Evolutionary conservation across 805 yeast genomes (phyloP), one percentile per base, ranked within the genome.

Genomic region (Wickerhamiella lipophila): DNA sequence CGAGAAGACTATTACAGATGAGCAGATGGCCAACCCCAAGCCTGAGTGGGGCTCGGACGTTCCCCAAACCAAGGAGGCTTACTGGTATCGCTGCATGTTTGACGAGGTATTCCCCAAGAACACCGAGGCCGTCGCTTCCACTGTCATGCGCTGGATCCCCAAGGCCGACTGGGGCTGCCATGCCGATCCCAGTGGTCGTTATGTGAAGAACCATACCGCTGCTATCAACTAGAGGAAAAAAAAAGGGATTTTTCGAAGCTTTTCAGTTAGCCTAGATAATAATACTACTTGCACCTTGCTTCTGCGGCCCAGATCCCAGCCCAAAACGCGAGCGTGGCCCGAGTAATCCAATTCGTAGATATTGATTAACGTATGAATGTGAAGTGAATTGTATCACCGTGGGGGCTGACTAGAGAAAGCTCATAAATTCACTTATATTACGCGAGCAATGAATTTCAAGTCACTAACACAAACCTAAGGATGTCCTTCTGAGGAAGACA

Each of bases 141-240:
- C 98, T 16, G 99, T 92, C 52, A 87, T 85, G 96, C 83, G 98
- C 76, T 92, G 99, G 99, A 71, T 92, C 69, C 99, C 99, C 66
- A 92, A 92, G 76, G 97, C 97, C 55, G 98, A 92, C 68, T 92
- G 99, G 99, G 99, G 99, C 58, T 92, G 98, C 72, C 87, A 88
- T 63, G 95, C 81, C 61, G 99, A 92, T 69, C 99, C 99, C 49
- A 83, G 95, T 50, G 99, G 99, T 57, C 84, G 99, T 73, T 89
- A 74, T 64, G 96, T 95, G 58, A 78, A 83, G 72, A 78, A 83
- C 59, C 98, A 92, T 68, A 88, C 83, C 50, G 66, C 81, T 60
- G 77, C 81, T 55, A 76, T 80, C 53, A 64, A 63, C 30, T 21
- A 38, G 27, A 35, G n/a, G n/a, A n/a, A n/a, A n/a, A 15, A n/a